Evolutionary conservation across 169 alveolate species (phyloP), one percentile per base, ranked within the genome.

Genomic region (Besnoitia besnoiti): DNA sequence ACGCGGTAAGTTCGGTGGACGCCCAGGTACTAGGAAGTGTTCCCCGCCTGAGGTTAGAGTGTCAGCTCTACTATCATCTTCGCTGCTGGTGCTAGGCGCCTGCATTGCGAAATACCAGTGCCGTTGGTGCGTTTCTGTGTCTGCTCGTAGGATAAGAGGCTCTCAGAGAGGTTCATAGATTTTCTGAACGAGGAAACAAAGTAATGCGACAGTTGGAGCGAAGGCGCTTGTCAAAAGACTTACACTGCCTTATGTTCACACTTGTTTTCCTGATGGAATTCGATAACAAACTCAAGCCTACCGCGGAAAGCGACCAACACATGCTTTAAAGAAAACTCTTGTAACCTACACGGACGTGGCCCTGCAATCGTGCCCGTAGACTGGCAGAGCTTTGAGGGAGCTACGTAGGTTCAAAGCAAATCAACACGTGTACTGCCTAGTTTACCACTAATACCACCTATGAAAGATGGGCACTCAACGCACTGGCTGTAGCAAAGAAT

Each of bases 81-180:
- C 67, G 3, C 30, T 55, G 30, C 67, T n/a, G 67, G n/a, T n/a
- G n/a, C n/a, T 55, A 55, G 67, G 67, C n/a, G n/a, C 7, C 12
- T 55, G 67, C 12, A 16, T 21, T 55, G 67, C 1, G 30, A 55
- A 5, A 1, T 55, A n/a, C n/a, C 67, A 55, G 27, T 55, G 1
- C 27, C 3, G 67, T n/a, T 19, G 33, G 85, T 40, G 55, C 84
- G 40, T n/a, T 21, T 77, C 37, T 35, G 75, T 73, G 55, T 40
- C 27, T 35, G 30, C 51, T 16, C 50, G 89, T 59, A 73, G 89
- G 76, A 59, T 80, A 76, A 73, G 33, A 59, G 92, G 62, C 92
- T 88, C 40, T 88, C 92, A 24, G 92, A 88, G 50, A 79, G 61
- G 85, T 88, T 88, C 51, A 59, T 88, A 40, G 92, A 88, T 44